phyloP scores from a whole-genome alignment of 2,329 filamentous ascomycete genomes.

The Claviceps humidiphila region DNA sequence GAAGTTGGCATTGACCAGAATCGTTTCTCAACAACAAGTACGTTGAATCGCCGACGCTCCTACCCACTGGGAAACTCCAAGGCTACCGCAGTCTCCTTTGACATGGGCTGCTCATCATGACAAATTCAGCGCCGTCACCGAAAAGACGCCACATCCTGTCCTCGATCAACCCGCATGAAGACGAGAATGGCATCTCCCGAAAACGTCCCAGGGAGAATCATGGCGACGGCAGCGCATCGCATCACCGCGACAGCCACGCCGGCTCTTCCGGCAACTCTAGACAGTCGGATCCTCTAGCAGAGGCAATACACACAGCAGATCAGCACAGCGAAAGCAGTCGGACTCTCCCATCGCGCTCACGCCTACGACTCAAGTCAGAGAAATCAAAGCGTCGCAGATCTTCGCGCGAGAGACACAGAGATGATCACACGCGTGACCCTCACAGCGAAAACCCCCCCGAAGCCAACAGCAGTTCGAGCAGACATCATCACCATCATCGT shows the following conservation, averaged over 20 bases:
- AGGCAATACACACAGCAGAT: neutral
- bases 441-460: constrained; percentile 11
- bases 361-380: constrained; percentile 4
- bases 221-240: neutral
- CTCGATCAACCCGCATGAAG: constrained; percentile 29
- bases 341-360: neutral
- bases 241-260: constrained; percentile 4
- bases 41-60: no score
- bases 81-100: neutral
- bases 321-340: neutral
- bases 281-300: neutral
- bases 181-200: neutral
- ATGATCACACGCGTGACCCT: neutral
- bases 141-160: constrained; percentile 35
- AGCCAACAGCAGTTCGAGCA: constrained; percentile 10
- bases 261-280: neutral
- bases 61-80: no score
- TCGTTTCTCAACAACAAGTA: no score
- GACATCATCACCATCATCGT: constrained; percentile 11
- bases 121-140: constrained; percentile 19
- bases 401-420: neutral
- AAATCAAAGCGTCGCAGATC: constrained; percentile 3
- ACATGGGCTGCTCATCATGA: constrained; percentile 20
- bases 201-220: neutral
- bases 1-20: no score